Evolutionary conservation across 129 eudicot species (phyloP), one percentile per base, ranked within the genome.

Genomic region (Arctium minus): DNA sequence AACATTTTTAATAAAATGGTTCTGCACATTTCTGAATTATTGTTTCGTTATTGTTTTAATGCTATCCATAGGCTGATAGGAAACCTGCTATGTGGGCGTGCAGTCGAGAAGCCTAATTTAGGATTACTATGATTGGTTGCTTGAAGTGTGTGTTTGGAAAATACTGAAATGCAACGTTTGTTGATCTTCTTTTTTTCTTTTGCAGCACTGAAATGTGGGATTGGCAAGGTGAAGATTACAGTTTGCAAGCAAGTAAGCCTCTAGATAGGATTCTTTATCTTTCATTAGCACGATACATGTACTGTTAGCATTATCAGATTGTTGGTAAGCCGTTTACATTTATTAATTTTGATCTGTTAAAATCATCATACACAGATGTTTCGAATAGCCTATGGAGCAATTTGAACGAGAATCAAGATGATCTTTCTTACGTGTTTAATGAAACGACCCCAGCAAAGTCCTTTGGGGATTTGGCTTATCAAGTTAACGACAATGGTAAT

Each of bases 391-490:
- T 88, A 75, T 88, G 91, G 89, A 83, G 85, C 73, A 87, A 81
- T 81, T 86, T 73, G 36, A 84, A 74, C 77, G 88, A 86, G 46
- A 81, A 88, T 86, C 89, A 82, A 82, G 88, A 81, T 35, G 92
- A 86, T 85, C 74, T 88, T 53, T 86, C 92, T 27, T 88, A 72
- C 35, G 85, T 91, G 82, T 85, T 94, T 37, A 83, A 92, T 83
- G 96, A 85, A 87, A 87, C 95, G 4, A 94, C 97, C 44, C 98
- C 98, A 10, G 85, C 92, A 36, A 94, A 92, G 80, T 91, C 96
- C 69, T 94, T 94, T 65, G 97, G 94, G 74, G 97, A 92, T 74
- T 56, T 92, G 83, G 77, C 92, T 73, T 91, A 86, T 79, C 87
- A 88, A 76, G 90, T 75, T 82, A 65, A 76, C 62, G 10, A 65